These are phyloP conservation scores for Trichoderma sp. DNA, from an alignment of 2,329 filamentous ascomycete species.

Conservation along the genomic window DNA sequence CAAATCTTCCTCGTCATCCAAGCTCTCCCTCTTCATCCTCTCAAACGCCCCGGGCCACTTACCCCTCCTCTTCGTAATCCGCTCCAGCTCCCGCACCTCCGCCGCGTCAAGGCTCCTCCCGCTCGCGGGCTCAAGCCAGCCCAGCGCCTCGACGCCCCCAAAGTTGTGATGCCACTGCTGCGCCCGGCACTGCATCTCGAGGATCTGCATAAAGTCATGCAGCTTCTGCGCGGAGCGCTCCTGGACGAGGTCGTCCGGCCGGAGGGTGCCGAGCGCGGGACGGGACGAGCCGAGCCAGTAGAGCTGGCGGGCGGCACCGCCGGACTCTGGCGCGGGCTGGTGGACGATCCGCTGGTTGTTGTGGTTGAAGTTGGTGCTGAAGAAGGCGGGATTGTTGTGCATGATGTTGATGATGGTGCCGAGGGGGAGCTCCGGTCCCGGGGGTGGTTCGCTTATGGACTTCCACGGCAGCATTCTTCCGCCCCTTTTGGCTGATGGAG, in stretches of 20 bases:
- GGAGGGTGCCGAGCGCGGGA: not conserved
- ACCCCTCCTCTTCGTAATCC: not conserved
- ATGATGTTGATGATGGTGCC: no score
- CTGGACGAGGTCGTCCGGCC: slow-evolving; percentile 1
- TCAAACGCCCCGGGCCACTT: not conserved
- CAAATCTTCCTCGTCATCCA: no score
- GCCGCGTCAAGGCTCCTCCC: not conserved
- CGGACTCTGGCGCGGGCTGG: no score
- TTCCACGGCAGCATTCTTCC: not conserved
- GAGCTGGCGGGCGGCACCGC: not conserved
- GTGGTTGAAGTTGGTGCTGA: no score
- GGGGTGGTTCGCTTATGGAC: not conserved
- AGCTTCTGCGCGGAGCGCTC: not conserved
- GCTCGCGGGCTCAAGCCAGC: slow-evolving; percentile 18
- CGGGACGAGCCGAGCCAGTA: slow-evolving; percentile 22
- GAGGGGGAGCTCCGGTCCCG: no score
- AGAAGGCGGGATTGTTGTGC: no score
- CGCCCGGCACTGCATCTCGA: not conserved
- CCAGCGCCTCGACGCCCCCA: slow-evolving; percentile 19
- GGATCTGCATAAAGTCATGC: not conserved
- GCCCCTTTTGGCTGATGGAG: not conserved
- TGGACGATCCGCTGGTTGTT: no score
- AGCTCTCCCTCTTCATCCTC: no score
- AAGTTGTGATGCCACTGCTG: slow-evolving; percentile 15
- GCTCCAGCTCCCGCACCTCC: slow-evolving; percentile 1